phyloP scores from a whole-genome alignment of 2,329 filamentous ascomycete genomes.

The Claviceps cyperi region DNA sequence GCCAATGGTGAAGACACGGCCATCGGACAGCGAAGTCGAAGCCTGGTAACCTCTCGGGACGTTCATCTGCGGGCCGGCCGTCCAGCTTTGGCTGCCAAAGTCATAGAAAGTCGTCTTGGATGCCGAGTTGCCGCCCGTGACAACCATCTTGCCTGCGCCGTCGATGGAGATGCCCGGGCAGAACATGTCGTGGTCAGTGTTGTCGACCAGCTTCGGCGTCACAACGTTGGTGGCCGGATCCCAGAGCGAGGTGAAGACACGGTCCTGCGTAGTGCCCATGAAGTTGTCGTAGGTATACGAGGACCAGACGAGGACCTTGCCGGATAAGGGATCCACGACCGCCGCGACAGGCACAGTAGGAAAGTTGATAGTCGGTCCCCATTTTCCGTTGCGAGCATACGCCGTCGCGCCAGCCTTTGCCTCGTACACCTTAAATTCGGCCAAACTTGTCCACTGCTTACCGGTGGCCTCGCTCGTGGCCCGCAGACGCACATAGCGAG shows the following conservation, averaged over 20 bases:
- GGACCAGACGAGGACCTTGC: slow-evolving; percentile 5
- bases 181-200: slow-evolving; percentile 40
- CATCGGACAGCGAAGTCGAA: slow-evolving; percentile 33
- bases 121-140: slow-evolving; percentile 38
- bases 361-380: slow-evolving; percentile 21
- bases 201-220: slow-evolving; percentile 16
- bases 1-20: slow-evolving; percentile 42
- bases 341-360: slow-evolving; percentile 19
- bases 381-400: slow-evolving; percentile 14
- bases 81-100: slow-evolving; percentile 23
- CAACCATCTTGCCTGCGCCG: slow-evolving; percentile 31
- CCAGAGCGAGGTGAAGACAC: slow-evolving; percentile 9
- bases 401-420: slow-evolving; percentile 11
- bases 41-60: slow-evolving; percentile 38
- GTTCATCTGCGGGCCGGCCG: slow-evolving; percentile 24
- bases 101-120: slow-evolving; percentile 34
- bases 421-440: slow-evolving; percentile 18
- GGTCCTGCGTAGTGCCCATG: slow-evolving; percentile 4
- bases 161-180: slow-evolving; percentile 34
- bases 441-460: slow-evolving; percentile 17
- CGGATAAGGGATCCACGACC: slow-evolving; percentile 2
- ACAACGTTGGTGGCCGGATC: slow-evolving; percentile 9
- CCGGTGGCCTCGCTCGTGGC: slow-evolving; percentile 17
- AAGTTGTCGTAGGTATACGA: slow-evolving; percentile 8
- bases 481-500: slow-evolving; percentile 16